Base-by-base conservation (phyloP, 1,139 yeast genomes). In the Kurtzmaniella quercitrusa region DNA sequence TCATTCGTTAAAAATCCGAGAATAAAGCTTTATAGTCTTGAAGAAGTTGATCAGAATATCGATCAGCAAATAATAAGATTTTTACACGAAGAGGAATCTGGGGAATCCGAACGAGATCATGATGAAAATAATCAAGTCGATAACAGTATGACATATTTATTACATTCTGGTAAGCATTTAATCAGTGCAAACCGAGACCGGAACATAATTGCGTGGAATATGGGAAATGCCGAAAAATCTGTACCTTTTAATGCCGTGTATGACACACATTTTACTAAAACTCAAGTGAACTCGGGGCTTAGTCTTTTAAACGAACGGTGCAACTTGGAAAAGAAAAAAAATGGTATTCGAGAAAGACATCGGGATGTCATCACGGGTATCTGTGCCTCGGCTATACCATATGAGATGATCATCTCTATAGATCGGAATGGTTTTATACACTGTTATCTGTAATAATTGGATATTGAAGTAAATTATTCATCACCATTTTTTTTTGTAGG, bases 361-460 rank as follows among this genome's bases (percentile, higher is more conserved):
- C 70, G 63, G 38, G 86, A 82, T 47, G 53, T 65, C 2, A 66
- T 84, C 23, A 73, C 71, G 2, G 83, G 68, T 36, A 59, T 84
- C 11, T 74, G 71, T 0, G 48, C 79, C 16, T 53, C 63, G n/a
- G 47, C 59, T 9, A 59, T 60, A 15, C 91, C 93, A 0, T 80
- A 71, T 50, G 78, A 75, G 38, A 74, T 84, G 81, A 57, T 84
- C 5, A 63, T 85, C 1, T 69, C 84, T 1, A 87, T 68, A 2
- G 93, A 84, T 52, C 59, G 87, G 40, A 66, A 76, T 38, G 94
- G 94, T 0, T 65, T 65, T 6, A 68, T 85, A 33, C 78, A 78
- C 54, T 73, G 85, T 2, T 81, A 74, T 58, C 74, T 71, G 54
- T 78, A 56, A 49, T 23, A 17, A 28, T n/a, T 28, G 15, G 15